Evolutionary conservation across 2,329 filamentous ascomycete genomes (phyloP).

Genomic region (Colletotrichum sp.): DNA sequence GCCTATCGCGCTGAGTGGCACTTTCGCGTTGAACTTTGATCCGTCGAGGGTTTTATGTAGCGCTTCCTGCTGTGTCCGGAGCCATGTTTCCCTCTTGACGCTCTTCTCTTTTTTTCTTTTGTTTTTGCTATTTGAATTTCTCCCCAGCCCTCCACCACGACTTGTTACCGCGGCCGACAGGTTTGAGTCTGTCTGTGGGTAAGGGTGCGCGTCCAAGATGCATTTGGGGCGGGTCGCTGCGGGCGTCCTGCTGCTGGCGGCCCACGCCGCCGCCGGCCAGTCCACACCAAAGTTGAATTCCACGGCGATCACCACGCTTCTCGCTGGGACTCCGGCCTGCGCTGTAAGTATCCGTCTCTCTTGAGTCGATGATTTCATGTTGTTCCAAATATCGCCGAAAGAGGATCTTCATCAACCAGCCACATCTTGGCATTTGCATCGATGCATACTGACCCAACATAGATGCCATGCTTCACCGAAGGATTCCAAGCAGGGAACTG

Average conservation of each 20-base stretch:
- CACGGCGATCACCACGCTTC: neutral
- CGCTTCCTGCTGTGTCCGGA: neutral
- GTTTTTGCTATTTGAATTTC: neutral
- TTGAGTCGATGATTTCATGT: neutral
- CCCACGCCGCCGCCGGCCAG: neutral
- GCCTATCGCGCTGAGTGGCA: neutral
- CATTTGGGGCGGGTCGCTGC: neutral
- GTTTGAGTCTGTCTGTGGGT: neutral
- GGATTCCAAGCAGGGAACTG: constrained; percentile 2
- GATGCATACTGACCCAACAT: neutral
- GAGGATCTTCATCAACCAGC: neutral
- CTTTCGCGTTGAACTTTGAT: neutral
- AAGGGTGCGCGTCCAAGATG: neutral
- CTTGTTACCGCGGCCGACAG: neutral
- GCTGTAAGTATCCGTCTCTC: neutral
- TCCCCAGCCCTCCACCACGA: too few relatives aligned
- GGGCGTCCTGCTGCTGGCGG: neutral
- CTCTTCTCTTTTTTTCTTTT: neutral
- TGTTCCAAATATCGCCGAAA: neutral
- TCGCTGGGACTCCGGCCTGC: constrained; percentile 2
- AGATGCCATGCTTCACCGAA: constrained; percentile 14
- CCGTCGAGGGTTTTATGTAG: neutral
- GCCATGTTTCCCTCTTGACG: neutral
- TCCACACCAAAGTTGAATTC: neutral
- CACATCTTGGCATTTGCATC: neutral